A percentile compares a stretch with the other conserved stretches of the same genome.
Evolutionary conservation across 257 asterid genomes (phyloP).

Genomic region (Coffea eugenioides): DNA sequence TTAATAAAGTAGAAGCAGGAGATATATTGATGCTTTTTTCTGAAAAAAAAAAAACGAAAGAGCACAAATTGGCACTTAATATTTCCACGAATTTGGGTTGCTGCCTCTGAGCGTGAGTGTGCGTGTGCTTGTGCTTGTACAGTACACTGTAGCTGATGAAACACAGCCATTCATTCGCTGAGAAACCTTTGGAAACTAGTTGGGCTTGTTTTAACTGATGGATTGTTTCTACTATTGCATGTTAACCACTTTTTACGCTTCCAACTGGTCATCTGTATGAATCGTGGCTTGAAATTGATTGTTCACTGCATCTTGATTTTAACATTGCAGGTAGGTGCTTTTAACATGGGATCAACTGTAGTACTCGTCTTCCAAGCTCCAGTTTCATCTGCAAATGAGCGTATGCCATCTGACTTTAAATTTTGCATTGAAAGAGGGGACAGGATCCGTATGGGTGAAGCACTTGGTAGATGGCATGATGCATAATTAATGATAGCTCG

Average conservation of each 20-base stretch:
- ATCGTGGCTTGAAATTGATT: slow-evolving; percentile 3
- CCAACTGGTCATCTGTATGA: not conserved
- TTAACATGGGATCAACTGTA: slow-evolving; percentile 97
- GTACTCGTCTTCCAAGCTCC: slow-evolving; percentile 96
- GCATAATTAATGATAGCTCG: slow-evolving; percentile 14
- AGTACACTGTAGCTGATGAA: not conserved
- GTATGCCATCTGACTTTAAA: slow-evolving; percentile 52
- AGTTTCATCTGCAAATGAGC: slow-evolving; percentile 27
- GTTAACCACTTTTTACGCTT: not conserved
- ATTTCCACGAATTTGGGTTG: not conserved
- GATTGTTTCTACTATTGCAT: not conserved
- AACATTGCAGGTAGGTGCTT: slow-evolving; percentile 71
- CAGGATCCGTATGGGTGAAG: slow-evolving; percentile 80
- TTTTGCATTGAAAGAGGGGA: slow-evolving; percentile 66
- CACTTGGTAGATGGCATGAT: slow-evolving; percentile 71
- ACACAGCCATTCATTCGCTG: not conserved
- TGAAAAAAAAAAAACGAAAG: not conserved
- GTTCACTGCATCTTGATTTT: slow-evolving; percentile 12
- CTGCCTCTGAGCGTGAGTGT: not conserved
- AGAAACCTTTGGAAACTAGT: not conserved
- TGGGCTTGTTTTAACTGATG: not conserved
- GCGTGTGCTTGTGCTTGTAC: not conserved
- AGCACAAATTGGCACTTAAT: not conserved
- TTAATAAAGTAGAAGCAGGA: not conserved
- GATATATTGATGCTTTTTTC: not conserved